Percentiles rank a stretch among this genome's conserved stretches.
Conservation (phyloP, 257 asterid species). For the Petunia secreta region DNA sequence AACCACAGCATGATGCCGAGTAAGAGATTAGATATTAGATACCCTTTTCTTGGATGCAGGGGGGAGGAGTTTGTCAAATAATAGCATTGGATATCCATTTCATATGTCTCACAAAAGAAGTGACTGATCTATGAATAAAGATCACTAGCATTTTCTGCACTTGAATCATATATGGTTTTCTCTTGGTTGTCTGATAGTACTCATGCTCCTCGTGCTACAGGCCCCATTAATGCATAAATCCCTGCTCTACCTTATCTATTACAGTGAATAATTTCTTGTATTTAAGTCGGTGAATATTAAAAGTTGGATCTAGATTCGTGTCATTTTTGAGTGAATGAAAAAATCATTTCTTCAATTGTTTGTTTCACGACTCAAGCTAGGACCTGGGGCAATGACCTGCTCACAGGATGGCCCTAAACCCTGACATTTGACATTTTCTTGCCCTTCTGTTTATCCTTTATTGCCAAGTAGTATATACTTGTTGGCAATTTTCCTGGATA, state of each 20-base stretch:
- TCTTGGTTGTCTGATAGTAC: not conserved
- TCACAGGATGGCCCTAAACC: too few relatives aligned
- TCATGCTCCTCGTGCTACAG: not conserved
- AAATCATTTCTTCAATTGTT: too few relatives aligned
- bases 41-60: not conserved
- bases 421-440: too few relatives aligned
- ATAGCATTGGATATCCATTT: too few relatives aligned
- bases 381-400: too few relatives aligned
- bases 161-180: not conserved
- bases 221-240: not conserved
- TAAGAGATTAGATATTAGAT: not conserved
- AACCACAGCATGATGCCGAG: constrained; percentile 20
- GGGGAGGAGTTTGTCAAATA: not conserved
- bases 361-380: too few relatives aligned
- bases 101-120: not conserved
- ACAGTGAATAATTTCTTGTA: not conserved
- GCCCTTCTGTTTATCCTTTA: too few relatives aligned
- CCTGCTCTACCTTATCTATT: not conserved
- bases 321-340: not conserved
- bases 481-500: too few relatives aligned
- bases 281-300: not conserved
- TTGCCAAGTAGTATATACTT: too few relatives aligned
- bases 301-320: not conserved
- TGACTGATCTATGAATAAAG: not conserved
- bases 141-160: not conserved